Evolutionary conservation across 306 rosid genomes (phyloP), one percentile per base, ranked within the genome.

Genomic region (Prunus campanulata): DNA sequence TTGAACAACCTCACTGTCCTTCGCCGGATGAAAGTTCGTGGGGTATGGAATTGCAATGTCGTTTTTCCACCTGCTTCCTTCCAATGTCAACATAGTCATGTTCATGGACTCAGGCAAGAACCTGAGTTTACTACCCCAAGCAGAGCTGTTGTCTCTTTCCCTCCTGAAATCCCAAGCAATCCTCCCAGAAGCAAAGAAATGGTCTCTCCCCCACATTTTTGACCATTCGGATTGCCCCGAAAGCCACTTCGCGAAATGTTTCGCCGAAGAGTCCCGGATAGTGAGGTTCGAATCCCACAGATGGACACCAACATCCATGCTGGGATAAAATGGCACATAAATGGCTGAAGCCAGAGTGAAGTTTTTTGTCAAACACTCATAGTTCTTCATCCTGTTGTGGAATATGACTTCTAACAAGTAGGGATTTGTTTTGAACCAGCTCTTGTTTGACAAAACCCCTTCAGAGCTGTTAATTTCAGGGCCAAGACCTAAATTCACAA

Each of bases 121-220:
- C 47, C 97, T 85, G 32, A 95, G 83, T 48, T 89, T 92, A 64
- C 92, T 92, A 30, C 98, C 98, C 98, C 98, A 94, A 19, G 80
- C 84, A 0, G 96, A 83, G 9, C 27, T 52, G 9, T 84, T 55
- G 66, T 91, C 97, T 35, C 48, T 54, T 55, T 89, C 83, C 67
- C 98, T 85, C 65, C 98, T 89, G 50, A 90, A 95, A 88, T 92
- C 97, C 97, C 98, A 95, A 29, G 98, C 72, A 75, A 92, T 95
- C 75, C 98, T 86, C 6, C 97, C 98, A 0, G 90, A 88, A 68
- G 92, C 77, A 50, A 90, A 80, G 82, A 95, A 95, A 84, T 95
- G 97, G 57, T 95, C 98, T 55, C 96, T 87, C 2, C 96, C 96
- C 84, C 79, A 89, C 96, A 95, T 82, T 77, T 13, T 86, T 67